phyloP scores from a whole-genome alignment of 768 basidiomycete genomes.

The Hysterangium stoloniferum region DNA sequence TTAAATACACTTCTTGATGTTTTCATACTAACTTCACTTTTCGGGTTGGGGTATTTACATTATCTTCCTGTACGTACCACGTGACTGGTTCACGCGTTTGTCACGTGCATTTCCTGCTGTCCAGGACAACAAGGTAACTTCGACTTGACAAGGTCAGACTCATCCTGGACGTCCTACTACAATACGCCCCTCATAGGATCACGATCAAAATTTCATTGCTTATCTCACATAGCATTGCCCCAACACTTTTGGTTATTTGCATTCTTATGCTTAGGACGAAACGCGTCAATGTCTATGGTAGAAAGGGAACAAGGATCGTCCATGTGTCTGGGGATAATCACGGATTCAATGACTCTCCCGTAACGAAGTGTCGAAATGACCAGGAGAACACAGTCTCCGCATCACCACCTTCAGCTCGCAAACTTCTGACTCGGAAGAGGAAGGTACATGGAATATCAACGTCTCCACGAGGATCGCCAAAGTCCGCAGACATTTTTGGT shows the following conservation, averaged over 20 bases:
- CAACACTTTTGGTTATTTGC: background rate
- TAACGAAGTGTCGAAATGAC: background rate
- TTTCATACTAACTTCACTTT: too few species aligned
- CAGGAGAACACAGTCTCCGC: slow-evolving; percentile 2
- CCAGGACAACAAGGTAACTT: too few species aligned
- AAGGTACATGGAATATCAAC: slow-evolving; percentile 7
- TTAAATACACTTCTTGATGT: too few species aligned
- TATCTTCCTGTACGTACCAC: background rate
- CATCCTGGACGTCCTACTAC: background rate
- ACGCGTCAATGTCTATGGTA: slow-evolving; percentile 7
- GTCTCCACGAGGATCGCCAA: slow-evolving; percentile 9
- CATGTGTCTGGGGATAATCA: background rate
- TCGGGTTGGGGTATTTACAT: too few species aligned
- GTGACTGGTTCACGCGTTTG: slow-evolving; percentile 5
- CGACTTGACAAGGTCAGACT: too few species aligned
- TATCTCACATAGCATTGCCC: background rate
- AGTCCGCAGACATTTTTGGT: background rate
- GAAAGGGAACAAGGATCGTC: slow-evolving; percentile 6
- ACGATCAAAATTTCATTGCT: background rate
- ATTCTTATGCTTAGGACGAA: slow-evolving; percentile 8
- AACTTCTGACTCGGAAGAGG: background rate
- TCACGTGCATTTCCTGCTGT: background rate
- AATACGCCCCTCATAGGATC: background rate
- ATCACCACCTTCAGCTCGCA: slow-evolving; percentile 3
- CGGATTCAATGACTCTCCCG: background rate